Evolutionary conservation across 257 asterid species (phyloP).

Genomic region (Petunia secreta): DNA sequence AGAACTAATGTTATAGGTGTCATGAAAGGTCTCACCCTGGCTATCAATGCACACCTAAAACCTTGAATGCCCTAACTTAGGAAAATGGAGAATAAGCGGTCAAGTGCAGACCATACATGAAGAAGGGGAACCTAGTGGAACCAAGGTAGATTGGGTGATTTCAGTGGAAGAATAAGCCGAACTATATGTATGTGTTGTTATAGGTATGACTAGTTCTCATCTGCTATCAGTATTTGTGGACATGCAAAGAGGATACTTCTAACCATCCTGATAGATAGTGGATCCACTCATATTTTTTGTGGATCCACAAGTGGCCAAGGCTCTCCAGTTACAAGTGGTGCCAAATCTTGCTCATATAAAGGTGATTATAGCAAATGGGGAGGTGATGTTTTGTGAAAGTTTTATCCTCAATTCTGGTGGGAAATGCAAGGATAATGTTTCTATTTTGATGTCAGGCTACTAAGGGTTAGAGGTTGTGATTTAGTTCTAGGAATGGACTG

Average conservation of each 20-base stretch:
- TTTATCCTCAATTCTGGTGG: not conserved
- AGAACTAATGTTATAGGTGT: not conserved
- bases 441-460: not conserved
- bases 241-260: too few relatives aligned
- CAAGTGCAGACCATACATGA: too few relatives aligned
- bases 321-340: too few relatives aligned
- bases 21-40: not conserved
- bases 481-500: slow-evolving; percentile 24
- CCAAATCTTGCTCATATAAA: not conserved
- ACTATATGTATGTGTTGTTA: not conserved
- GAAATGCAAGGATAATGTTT: not conserved
- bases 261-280: too few relatives aligned
- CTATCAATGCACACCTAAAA: not conserved
- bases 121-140: not conserved
- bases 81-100: not conserved
- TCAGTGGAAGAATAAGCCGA: not conserved
- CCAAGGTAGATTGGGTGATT: not conserved
- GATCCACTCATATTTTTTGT: not conserved
- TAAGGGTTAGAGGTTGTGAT: not conserved
- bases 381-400: not conserved
- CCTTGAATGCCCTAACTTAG: not conserved
- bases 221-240: too few relatives aligned
- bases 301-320: not conserved
- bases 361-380: not conserved
- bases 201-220: too few relatives aligned